phyloP scores from a whole-genome alignment of 495 filamentous ascomycete species.

The Entonaema liquescens region DNA sequence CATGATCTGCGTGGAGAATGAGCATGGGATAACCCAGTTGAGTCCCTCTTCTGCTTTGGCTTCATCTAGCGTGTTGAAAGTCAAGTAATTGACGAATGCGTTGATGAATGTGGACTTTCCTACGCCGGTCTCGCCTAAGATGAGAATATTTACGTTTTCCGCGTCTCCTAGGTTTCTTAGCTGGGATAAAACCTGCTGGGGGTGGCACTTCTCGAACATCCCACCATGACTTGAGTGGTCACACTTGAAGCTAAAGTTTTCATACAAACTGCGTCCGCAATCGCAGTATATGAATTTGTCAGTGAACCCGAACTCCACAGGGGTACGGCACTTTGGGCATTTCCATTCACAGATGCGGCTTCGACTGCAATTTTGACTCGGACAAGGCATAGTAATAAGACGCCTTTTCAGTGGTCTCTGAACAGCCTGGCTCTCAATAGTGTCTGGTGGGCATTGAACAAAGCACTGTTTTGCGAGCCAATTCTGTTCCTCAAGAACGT shows the following conservation, averaged over 20 bases:
- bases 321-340: not conserved
- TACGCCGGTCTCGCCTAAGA: conserved; percentile 5
- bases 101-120: conserved; percentile 10
- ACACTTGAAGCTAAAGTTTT: not conserved
- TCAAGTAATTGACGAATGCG: conserved; percentile 9
- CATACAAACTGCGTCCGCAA: conserved; percentile 1
- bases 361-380: not conserved
- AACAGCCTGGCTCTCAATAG: not conserved
- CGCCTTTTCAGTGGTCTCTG: not conserved
- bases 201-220: not conserved
- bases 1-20: not conserved
- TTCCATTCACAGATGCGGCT: not conserved
- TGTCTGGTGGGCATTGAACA: not conserved
- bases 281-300: conserved; percentile 8
- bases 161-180: not conserved
- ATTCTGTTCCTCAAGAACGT: not conserved
- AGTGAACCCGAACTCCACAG: not conserved
- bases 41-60: not conserved
- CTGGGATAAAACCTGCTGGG: not conserved
- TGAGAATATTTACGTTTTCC: not conserved
- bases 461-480: not conserved
- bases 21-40: not conserved
- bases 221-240: not conserved
- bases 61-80: not conserved
- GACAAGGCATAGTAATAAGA: not conserved